Evolutionary conservation across 2,329 filamentous ascomycete genomes (phyloP).

Genomic region (Hortaea werneckii): DNA sequence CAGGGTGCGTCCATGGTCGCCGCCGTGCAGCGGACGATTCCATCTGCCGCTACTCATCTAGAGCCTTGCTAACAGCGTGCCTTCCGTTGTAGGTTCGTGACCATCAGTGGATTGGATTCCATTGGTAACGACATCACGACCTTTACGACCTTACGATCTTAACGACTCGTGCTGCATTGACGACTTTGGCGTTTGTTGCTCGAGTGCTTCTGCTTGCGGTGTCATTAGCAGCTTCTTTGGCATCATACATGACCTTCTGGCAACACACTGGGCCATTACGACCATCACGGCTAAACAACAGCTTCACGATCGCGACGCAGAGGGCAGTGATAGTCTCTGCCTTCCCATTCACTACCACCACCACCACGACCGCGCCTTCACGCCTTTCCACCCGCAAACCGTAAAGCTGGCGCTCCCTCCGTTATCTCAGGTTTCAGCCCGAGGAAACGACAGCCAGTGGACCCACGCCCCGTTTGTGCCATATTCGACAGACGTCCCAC

Average conservation of each 20-base stretch:
- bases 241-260: conserved; percentile 4
- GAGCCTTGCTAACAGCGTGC: conserved; percentile 7
- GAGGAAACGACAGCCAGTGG: conserved; percentile 62
- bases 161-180: conserved; percentile 24
- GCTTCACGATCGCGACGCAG: conserved; percentile 1
- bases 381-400: conserved; percentile 34
- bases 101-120: conserved; percentile 16
- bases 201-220: conserved; percentile 2
- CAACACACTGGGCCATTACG: not conserved
- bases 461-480: conserved; percentile 52
- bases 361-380: not conserved
- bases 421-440: conserved; percentile 72
- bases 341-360: not conserved
- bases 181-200: conserved; percentile 20
- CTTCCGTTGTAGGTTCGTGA: conserved; percentile 11
- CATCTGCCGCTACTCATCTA: conserved; percentile 4
- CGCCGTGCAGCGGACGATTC: conserved; percentile 17
- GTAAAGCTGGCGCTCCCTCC: conserved; percentile 92
- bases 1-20: conserved; percentile 25
- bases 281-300: not conserved
- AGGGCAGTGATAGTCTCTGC: not conserved
- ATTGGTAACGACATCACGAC: conserved; percentile 22
- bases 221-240: conserved; percentile 1
- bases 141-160: conserved; percentile 17
- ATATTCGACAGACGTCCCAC: conserved; percentile 58